Conservation (phyloP, 1,284 basidiomycete genomes). For the Trichosporon sp. region DNA sequence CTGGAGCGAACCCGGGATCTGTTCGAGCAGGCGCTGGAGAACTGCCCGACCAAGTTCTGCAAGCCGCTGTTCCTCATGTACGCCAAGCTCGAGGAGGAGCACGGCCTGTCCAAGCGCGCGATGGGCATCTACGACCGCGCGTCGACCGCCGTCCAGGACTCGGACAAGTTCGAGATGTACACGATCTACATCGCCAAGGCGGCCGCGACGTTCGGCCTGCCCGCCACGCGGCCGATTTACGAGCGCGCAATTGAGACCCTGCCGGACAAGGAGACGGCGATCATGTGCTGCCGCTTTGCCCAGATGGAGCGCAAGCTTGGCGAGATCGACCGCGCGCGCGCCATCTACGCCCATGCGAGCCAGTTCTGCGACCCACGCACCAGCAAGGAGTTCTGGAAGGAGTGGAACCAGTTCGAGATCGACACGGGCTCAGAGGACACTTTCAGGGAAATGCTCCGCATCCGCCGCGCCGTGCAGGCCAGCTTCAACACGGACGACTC, state of each 20-base stretch:
- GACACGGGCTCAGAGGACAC: slow-evolving; percentile 97
- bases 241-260: slow-evolving; percentile 90
- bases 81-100: slow-evolving; percentile 87
- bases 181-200: slow-evolving; percentile 97
- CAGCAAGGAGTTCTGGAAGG: slow-evolving; percentile 84
- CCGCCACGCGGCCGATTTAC: slow-evolving; percentile 94
- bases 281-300: slow-evolving; percentile 95
- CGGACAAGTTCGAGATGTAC: slow-evolving; percentile 97
- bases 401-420: slow-evolving; percentile 95
- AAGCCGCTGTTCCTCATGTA: slow-evolving; percentile 96
- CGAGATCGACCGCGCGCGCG: slow-evolving; percentile 94
- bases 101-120: slow-evolving; percentile 88
- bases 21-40: slow-evolving; percentile 95
- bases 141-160: slow-evolving; percentile 72
- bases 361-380: slow-evolving; percentile 97
- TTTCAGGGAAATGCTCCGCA: slow-evolving; percentile 96
- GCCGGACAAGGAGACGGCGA: slow-evolving; percentile 89
- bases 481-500: slow-evolving; percentile 92
- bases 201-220: slow-evolving; percentile 88
- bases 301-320: slow-evolving; percentile 94
- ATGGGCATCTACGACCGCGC: slow-evolving; percentile 96
- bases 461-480: slow-evolving; percentile 96
- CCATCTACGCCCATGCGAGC: slow-evolving; percentile 93
- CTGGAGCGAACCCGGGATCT: slow-evolving; percentile 91
- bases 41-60: slow-evolving; percentile 89